phyloP scores from a whole-genome alignment of 306 rosid genomes.

The Benincasa hispida region DNA sequence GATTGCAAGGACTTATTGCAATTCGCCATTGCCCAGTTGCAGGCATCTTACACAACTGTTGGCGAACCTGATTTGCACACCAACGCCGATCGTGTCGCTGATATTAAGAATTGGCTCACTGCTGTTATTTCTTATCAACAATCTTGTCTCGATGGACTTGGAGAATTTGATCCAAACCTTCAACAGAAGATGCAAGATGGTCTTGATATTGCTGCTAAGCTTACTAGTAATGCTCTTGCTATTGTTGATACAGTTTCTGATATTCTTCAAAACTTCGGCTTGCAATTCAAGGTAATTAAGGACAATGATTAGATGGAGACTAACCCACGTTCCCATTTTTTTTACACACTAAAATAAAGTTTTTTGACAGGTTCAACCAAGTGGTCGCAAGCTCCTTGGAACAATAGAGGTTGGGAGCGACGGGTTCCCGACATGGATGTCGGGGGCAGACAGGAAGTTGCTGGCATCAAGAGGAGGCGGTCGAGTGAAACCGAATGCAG shows the following conservation, averaged over 20 bases:
- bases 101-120: slow-evolving; percentile 53
- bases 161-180: slow-evolving; percentile 4
- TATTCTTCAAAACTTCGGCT: slow-evolving; percentile 15
- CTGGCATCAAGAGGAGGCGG: background rate
- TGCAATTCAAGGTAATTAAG: slow-evolving; percentile 19
- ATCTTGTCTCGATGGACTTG: slow-evolving; percentile 33
- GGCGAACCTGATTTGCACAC: slow-evolving; percentile 14
- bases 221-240: slow-evolving; percentile 44
- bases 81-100: slow-evolving; percentile 15
- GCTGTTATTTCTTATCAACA: slow-evolving; percentile 40
- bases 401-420: slow-evolving; percentile 9
- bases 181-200: slow-evolving; percentile 15
- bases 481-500: slow-evolving; percentile 10
- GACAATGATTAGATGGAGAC: no score
- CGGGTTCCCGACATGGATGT: slow-evolving; percentile 44
- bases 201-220: slow-evolving; percentile 3
- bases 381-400: slow-evolving; percentile 38
- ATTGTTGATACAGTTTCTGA: slow-evolving; percentile 18
- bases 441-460: slow-evolving; percentile 37
- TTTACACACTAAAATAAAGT: no score
- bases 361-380: slow-evolving; percentile 13
- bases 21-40: slow-evolving; percentile 28
- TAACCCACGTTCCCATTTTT: no score
- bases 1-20: slow-evolving; percentile 53
- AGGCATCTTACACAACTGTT: slow-evolving; percentile 14